A percentile compares a stretch with the other conserved stretches of the same genome.
phyloP scores from a whole-genome alignment of 2,329 filamentous ascomycete genomes.

The Coniochaeta sp. region DNA sequence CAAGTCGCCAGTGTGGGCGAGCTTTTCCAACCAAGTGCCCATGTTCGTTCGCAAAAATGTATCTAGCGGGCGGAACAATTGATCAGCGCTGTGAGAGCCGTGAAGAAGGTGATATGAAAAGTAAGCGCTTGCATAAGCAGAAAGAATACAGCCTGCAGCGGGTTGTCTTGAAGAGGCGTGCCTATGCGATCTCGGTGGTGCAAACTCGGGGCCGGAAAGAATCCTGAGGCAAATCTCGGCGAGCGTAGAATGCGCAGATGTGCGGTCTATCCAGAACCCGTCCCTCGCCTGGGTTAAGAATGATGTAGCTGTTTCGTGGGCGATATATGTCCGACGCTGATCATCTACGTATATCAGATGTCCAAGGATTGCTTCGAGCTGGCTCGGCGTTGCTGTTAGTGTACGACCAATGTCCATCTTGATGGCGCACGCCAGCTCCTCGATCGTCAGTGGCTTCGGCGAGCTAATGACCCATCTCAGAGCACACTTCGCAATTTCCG shows the following conservation, averaged over 20 bases:
- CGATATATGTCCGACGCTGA: slow-evolving; percentile 21
- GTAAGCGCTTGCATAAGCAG: slow-evolving; percentile 20
- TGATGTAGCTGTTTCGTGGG: slow-evolving; percentile 29
- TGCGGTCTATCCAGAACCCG: slow-evolving; percentile 21
- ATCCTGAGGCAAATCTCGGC: too few species aligned
- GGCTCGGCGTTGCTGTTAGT: slow-evolving; percentile 15
- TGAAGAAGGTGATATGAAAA: slow-evolving; percentile 26
- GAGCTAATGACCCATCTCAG: slow-evolving; percentile 27
- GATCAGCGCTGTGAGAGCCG: slow-evolving; percentile 12
- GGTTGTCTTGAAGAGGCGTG: too few species aligned
- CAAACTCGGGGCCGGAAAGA: too few species aligned
- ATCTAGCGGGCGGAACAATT: slow-evolving; percentile 12
- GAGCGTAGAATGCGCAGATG: slow-evolving; percentile 21
- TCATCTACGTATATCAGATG: slow-evolving; percentile 28
- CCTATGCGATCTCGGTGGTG: too few species aligned
- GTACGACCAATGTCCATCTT: slow-evolving; percentile 22
- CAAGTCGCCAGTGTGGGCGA: slow-evolving; percentile 10
- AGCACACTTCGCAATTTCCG: slow-evolving; percentile 23
- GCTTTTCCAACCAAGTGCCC: slow-evolving; percentile 27
- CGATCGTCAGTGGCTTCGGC: slow-evolving; percentile 21
- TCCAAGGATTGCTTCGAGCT: slow-evolving; percentile 20
- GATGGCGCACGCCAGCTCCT: slow-evolving; percentile 26
- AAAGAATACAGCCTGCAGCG: slow-evolving; percentile 8
- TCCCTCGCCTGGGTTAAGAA: slow-evolving; percentile 17
- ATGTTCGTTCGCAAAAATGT: slow-evolving; percentile 17